Percentiles rank a stretch among this genome's conserved stretches.
phyloP scores from a whole-genome alignment of 1,284 basidiomycete genomes.

The Leccinum griseonigrum region DNA sequence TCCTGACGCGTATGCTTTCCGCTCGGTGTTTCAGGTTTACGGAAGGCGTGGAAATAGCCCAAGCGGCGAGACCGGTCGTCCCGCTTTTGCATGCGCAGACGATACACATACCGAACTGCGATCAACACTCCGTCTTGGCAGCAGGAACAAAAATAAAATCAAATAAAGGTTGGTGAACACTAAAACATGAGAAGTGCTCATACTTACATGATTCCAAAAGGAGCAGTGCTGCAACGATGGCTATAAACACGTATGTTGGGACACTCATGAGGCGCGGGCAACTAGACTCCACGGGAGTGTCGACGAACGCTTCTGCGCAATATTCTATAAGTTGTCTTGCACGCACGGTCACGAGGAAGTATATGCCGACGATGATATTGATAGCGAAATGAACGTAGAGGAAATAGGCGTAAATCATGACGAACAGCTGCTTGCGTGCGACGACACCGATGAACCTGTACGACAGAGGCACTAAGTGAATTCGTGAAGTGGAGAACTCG shows the following conservation, averaged over 20 bases:
- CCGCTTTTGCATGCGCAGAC: constrained; percentile 50
- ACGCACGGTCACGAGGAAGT: constrained; percentile 49
- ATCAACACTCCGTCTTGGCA: constrained; percentile 53
- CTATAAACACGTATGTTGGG: constrained; percentile 46
- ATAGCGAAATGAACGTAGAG: constrained; percentile 56
- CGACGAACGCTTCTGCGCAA: constrained; percentile 46
- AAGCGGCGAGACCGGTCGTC: constrained; percentile 29
- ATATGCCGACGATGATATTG: constrained; percentile 52
- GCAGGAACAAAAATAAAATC: background rate
- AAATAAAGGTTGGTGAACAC: background rate
- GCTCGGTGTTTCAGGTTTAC: constrained; percentile 17
- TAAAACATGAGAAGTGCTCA: background rate
- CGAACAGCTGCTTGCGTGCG: constrained; percentile 57
- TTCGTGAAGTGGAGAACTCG: background rate
- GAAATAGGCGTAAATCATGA: constrained; percentile 54
- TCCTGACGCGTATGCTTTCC: constrained; percentile 21
- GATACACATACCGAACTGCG: constrained; percentile 57
- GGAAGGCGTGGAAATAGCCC: constrained; percentile 34
- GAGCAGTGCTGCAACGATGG: constrained; percentile 44
- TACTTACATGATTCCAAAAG: constrained; percentile 53
- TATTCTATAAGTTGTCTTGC: constrained; percentile 42
- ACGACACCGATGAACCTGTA: constrained; percentile 56
- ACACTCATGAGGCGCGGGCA: constrained; percentile 44
- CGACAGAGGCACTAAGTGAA: constrained; percentile 3
- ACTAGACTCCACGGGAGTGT: constrained; percentile 40